Evolutionary conservation across 345 rosid genomes (phyloP).

Genomic region (Eucalyptus erythrocorys): DNA sequence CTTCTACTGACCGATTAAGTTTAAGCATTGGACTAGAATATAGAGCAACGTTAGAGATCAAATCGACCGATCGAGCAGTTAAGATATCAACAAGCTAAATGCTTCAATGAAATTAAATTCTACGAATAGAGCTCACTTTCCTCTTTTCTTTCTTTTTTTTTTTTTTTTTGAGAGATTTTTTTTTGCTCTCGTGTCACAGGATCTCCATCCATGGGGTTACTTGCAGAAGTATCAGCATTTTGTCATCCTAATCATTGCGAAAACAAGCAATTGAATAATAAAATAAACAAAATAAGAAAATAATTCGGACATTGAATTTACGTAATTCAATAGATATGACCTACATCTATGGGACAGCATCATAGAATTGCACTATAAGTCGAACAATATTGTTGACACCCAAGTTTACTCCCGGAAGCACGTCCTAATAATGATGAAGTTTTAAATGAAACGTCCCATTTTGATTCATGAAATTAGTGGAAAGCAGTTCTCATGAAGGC

Average conservation of each 20-base stretch:
- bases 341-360: no score
- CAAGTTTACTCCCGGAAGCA: no score
- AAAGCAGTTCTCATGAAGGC: no score
- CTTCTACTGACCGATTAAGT: neutral
- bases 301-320: fast-evolving
- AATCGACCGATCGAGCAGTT: neutral
- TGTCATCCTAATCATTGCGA: no score
- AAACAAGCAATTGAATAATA: neutral
- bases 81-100: neutral
- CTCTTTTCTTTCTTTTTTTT: no score
- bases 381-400: no score
- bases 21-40: neutral
- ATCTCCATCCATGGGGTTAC: neutral
- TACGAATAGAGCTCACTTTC: neutral
- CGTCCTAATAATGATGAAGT: fast-evolving
- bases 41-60: neutral
- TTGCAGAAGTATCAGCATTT: neutral
- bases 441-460: no score
- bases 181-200: neutral
- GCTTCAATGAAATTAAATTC: neutral
- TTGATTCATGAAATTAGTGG: fast-evolving
- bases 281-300: neutral
- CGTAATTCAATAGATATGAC: no score
- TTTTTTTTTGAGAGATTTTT: neutral
- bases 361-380: no score